A percentile compares a stretch with the other conserved stretches of the same genome.
Evolutionary conservation across 2,329 filamentous ascomycete genomes (phyloP).

Genomic region (Neofusicoccum laricinum): DNA sequence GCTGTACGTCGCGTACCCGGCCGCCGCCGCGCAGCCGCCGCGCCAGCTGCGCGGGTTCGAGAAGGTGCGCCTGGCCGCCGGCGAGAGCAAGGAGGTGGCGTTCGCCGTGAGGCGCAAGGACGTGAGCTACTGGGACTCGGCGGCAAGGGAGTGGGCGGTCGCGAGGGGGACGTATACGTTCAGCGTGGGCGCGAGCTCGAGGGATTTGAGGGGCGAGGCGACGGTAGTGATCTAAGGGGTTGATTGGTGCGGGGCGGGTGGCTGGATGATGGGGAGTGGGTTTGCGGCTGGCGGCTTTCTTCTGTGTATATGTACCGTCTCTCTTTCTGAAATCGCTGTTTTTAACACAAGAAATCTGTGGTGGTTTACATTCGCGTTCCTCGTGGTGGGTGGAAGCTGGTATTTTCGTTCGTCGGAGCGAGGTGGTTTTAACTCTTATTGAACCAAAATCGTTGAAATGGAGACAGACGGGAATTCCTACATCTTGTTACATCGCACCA

Average conservation of each 20-base stretch:
- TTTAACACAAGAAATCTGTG: too few species aligned
- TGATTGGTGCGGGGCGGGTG: background rate
- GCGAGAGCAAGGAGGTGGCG: constrained; percentile 9
- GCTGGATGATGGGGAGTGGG: background rate
- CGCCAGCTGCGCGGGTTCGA: constrained; percentile 20
- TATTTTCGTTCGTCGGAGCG: too few species aligned
- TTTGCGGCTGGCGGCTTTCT: background rate
- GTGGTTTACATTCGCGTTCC: too few species aligned
- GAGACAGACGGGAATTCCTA: too few species aligned
- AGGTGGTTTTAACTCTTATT: too few species aligned
- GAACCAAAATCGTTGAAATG: too few species aligned
- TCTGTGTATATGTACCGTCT: too few species aligned
- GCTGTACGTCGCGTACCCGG: constrained; percentile 20
- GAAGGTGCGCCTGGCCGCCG: constrained; percentile 17
- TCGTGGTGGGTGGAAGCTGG: too few species aligned
- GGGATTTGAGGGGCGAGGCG: constrained; percentile 6
- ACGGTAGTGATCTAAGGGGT: background rate
- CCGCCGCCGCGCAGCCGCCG: constrained; percentile 13
- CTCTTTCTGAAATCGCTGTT: too few species aligned
- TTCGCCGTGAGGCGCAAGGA: constrained; percentile 18
- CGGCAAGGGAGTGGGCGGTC: constrained; percentile 19
- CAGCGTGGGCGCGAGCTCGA: constrained; percentile 11
- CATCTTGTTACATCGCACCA: too few species aligned
- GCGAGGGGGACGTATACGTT: constrained; percentile 11
- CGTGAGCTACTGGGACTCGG: constrained; percentile 19